Evolutionary conservation across 2,329 filamentous ascomycete genomes (phyloP).

Genomic region (Fusarium floridanum): DNA sequence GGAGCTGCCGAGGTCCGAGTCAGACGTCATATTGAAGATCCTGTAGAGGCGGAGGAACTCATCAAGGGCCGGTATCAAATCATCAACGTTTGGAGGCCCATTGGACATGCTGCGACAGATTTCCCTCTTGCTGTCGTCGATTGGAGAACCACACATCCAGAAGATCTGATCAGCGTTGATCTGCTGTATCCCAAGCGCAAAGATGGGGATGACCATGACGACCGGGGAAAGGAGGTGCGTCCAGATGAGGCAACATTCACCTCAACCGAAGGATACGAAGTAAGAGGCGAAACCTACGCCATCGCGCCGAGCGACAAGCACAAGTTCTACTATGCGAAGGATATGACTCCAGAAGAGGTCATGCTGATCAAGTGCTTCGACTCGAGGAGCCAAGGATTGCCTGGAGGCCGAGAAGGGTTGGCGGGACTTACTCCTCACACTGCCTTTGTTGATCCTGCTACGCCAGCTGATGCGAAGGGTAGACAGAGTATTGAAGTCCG

Average conservation of each 20-base stretch:
- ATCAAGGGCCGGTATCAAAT: constrained; percentile 61
- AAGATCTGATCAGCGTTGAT: constrained; percentile 42
- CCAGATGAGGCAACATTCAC: constrained; percentile 28
- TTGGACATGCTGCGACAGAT: constrained; percentile 42
- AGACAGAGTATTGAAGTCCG: constrained; percentile 45
- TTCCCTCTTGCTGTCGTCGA: constrained; percentile 44
- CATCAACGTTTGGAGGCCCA: constrained; percentile 62
- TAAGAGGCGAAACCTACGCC: constrained; percentile 42
- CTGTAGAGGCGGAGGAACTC: constrained; percentile 57
- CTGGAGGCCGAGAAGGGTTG: constrained; percentile 32
- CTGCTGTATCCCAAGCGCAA: constrained; percentile 42
- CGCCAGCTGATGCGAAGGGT: constrained; percentile 35
- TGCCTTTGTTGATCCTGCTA: constrained; percentile 42
- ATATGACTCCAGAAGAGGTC: constrained; percentile 46
- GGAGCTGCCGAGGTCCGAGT: constrained; percentile 72
- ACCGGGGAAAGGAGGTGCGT: constrained; percentile 41
- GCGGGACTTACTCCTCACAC: constrained; percentile 44
- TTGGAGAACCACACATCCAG: constrained; percentile 39
- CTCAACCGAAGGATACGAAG: constrained; percentile 39
- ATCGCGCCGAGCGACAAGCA: constrained; percentile 37
- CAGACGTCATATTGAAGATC: constrained; percentile 67
- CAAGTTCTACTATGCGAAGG: constrained; percentile 45
- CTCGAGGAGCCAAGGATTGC: constrained; percentile 43
- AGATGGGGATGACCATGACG: constrained; percentile 38
- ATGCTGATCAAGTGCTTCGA: constrained; percentile 48